Evolutionary conservation across 2,329 filamentous ascomycete genomes (phyloP).

Genomic region (Arthrobotrys conoides): DNA sequence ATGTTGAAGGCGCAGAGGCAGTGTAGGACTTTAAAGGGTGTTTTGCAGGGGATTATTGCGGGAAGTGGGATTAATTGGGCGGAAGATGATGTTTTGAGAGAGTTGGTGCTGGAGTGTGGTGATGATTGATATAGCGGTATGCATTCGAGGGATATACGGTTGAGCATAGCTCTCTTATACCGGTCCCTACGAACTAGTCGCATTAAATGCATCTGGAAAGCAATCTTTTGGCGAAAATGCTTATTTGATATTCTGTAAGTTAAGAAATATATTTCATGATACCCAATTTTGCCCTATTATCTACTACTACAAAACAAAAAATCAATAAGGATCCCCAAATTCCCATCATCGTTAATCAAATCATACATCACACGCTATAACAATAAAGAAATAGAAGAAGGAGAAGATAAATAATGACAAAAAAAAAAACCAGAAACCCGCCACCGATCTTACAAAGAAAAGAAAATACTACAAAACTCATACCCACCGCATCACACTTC

Average conservation of each 20-base stretch:
- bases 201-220: background rate
- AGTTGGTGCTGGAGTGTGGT: conserved; percentile 76
- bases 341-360: conserved; percentile 9
- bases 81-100: conserved; percentile 76
- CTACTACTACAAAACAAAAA: background rate
- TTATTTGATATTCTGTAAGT: conserved; percentile 11
- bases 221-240: conserved; percentile 6
- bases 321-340: background rate
- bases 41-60: conserved; percentile 82
- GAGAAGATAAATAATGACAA: background rate
- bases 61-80: conserved; percentile 89
- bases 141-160: background rate
- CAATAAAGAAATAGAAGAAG: background rate
- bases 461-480: background rate
- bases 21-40: conserved; percentile 82
- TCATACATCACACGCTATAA: background rate
- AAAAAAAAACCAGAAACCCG: background rate
- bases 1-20: conserved; percentile 76
- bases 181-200: too few species aligned
- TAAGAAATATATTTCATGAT: background rate
- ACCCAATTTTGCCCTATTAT: conserved; percentile 13
- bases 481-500: background rate
- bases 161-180: background rate
- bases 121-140: conserved; percentile 55
- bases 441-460: background rate